phyloP scores from a whole-genome alignment of 2,329 filamentous ascomycete species.

The Tolypocladium amazonense region DNA sequence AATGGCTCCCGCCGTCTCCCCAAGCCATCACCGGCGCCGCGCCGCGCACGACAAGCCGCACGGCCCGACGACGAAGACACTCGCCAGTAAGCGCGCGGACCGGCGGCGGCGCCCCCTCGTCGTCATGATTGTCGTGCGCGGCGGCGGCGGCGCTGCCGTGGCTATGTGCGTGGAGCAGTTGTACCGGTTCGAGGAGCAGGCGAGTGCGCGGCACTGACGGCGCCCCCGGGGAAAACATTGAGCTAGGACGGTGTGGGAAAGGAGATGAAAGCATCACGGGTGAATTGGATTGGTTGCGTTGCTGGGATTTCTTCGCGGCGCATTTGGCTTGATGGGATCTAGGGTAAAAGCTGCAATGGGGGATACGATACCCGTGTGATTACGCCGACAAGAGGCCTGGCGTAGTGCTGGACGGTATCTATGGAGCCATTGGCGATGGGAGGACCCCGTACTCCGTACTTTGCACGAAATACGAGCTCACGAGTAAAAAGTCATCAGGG shows the following conservation, averaged over 20 bases:
- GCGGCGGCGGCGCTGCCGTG: background rate
- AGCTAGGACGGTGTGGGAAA: background rate
- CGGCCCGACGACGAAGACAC: background rate
- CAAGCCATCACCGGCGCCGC: background rate
- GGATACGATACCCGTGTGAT: background rate
- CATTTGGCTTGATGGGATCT: background rate
- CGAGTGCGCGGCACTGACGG: background rate
- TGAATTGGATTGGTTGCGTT: too few relatives aligned
- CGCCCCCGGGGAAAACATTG: background rate
- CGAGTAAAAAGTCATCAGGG: too few relatives aligned
- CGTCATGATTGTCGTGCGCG: background rate
- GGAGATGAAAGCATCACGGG: background rate
- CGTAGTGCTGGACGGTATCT: too few relatives aligned
- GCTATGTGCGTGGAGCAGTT: conserved; percentile 54
- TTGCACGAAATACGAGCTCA: too few relatives aligned
- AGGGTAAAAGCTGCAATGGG: background rate
- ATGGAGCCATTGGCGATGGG: too few relatives aligned
- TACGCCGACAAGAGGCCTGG: too few relatives aligned
- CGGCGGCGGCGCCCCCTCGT: background rate
- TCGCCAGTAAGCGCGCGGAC: background rate
- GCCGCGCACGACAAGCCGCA: background rate
- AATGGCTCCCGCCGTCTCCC: background rate
- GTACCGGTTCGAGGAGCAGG: conserved; percentile 64
- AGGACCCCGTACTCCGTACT: too few relatives aligned
- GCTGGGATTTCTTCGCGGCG: background rate